These are phyloP conservation scores for Phytophthora gonapodyides DNA, from an alignment of 352 stramenopile genomes.

Conservation along the genomic window DNA sequence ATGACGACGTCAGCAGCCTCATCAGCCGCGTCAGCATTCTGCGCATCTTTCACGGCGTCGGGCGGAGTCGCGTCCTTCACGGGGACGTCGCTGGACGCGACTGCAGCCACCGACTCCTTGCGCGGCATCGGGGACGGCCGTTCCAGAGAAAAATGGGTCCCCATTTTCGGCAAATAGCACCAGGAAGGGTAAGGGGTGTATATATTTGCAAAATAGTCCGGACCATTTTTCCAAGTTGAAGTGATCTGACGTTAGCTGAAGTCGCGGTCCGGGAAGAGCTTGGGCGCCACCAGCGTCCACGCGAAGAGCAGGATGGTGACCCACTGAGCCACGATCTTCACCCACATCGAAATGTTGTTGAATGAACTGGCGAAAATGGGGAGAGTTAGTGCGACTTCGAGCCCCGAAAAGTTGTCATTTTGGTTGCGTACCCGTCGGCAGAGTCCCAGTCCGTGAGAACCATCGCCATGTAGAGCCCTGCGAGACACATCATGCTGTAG, in stretches of 20 bases:
- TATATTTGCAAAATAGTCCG: slow-evolving; percentile 16
- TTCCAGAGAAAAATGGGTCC: slow-evolving; percentile 26
- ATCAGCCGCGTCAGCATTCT: background rate
- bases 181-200: slow-evolving; percentile 1
- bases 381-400: background rate
- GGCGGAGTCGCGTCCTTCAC: background rate
- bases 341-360: slow-evolving; percentile 94
- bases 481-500: slow-evolving; percentile 91
- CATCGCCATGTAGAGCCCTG: slow-evolving; percentile 95
- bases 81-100: slow-evolving; percentile 11
- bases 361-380: slow-evolving; percentile 25
- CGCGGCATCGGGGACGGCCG: slow-evolving; percentile 22
- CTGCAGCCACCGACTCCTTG: slow-evolving; percentile 12
- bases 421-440: slow-evolving; percentile 55
- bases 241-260: slow-evolving; percentile 56
- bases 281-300: slow-evolving; percentile 94
- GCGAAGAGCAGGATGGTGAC: slow-evolving; percentile 93
- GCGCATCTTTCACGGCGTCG: slow-evolving; percentile 14
- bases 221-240: slow-evolving; percentile 24
- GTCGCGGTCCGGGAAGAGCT: slow-evolving; percentile 94
- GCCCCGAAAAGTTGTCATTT: background rate
- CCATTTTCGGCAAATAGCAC: slow-evolving; percentile 20
- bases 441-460: slow-evolving; percentile 95
- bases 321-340: slow-evolving; percentile 96
- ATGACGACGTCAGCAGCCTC: background rate